These are phyloP conservation scores for Cyberlindnera mississippiensis DNA, from an alignment of 805 yeast species.

Conservation along the genomic window DNA sequence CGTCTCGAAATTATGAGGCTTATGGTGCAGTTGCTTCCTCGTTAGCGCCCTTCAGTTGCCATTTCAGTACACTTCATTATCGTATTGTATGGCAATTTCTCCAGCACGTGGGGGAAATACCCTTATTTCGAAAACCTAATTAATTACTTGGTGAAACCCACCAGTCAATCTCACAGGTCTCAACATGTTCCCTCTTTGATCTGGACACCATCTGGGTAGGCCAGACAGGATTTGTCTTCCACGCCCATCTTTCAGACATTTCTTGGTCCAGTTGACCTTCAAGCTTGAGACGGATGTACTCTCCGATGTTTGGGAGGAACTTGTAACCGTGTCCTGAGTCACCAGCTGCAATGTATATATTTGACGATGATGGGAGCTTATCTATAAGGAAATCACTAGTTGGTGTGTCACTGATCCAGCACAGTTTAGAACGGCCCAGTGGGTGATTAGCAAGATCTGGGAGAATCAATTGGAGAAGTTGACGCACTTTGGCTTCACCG, in stretches of 20 bases:
- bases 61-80: too few relatives aligned
- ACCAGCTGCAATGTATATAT: constrained; percentile 41
- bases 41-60: too few relatives aligned
- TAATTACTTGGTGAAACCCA: constrained; percentile 1
- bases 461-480: constrained; percentile 30
- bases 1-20: too few relatives aligned
- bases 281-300: constrained; percentile 34
- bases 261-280: constrained; percentile 28
- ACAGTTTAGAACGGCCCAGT: constrained; percentile 33
- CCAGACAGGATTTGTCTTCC: constrained; percentile 27
- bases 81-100: too few relatives aligned
- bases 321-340: constrained; percentile 48
- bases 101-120: too few relatives aligned
- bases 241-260: constrained; percentile 29
- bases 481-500: constrained; percentile 28
- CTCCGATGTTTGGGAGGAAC: constrained; percentile 44
- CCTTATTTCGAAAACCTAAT: too few relatives aligned
- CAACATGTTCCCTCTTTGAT: constrained; percentile 18
- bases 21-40: too few relatives aligned
- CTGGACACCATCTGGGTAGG: constrained; percentile 16
- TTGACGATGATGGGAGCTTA: constrained; percentile 30
- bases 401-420: constrained; percentile 42
- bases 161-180: constrained; percentile 20
- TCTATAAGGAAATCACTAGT: constrained; percentile 40
- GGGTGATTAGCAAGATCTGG: constrained; percentile 37